Conservation (phyloP, 768 basidiomycete species). For the Tubosaeta brunneosetosa region DNA sequence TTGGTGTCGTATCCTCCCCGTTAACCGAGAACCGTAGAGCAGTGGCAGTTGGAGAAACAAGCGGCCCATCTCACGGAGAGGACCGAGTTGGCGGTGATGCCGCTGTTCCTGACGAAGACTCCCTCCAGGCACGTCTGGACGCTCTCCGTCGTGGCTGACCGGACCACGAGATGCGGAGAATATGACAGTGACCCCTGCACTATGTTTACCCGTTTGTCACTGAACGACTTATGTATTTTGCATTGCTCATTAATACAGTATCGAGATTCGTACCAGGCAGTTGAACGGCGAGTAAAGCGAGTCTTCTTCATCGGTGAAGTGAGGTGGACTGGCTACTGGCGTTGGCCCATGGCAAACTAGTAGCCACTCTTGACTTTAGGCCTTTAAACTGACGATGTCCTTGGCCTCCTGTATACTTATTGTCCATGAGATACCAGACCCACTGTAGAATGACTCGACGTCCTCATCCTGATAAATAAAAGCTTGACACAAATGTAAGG, state of each 20-base stretch:
- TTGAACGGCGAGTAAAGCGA: neutral
- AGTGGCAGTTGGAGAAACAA: constrained; percentile 77
- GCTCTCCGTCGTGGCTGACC: constrained; percentile 70
- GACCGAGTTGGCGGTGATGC: constrained; percentile 38
- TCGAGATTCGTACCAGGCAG: neutral
- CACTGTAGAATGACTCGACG: constrained; percentile 90
- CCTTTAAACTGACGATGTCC: constrained; percentile 57
- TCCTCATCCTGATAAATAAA: constrained; percentile 71
- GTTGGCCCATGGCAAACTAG: neutral
- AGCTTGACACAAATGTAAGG: constrained; percentile 2
- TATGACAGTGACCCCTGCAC: neutral
- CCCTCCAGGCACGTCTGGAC: constrained; percentile 89
- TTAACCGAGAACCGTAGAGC: constrained; percentile 66
- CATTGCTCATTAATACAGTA: neutral
- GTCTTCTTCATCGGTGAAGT: neutral
- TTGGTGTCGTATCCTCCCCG: constrained; percentile 56
- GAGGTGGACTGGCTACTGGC: neutral
- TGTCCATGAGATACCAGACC: constrained; percentile 89
- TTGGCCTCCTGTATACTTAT: constrained; percentile 74
- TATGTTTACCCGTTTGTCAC: constrained; percentile 2
- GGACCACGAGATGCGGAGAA: constrained; percentile 11
- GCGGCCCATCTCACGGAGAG: constrained; percentile 30
- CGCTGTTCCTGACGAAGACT: constrained; percentile 75
- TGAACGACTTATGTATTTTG: constrained; percentile 2
- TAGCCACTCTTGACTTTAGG: constrained; percentile 4